Evolutionary conservation across 371 early-diverging fungal species (phyloP).

Genomic region (Smittium mucronatum): DNA sequence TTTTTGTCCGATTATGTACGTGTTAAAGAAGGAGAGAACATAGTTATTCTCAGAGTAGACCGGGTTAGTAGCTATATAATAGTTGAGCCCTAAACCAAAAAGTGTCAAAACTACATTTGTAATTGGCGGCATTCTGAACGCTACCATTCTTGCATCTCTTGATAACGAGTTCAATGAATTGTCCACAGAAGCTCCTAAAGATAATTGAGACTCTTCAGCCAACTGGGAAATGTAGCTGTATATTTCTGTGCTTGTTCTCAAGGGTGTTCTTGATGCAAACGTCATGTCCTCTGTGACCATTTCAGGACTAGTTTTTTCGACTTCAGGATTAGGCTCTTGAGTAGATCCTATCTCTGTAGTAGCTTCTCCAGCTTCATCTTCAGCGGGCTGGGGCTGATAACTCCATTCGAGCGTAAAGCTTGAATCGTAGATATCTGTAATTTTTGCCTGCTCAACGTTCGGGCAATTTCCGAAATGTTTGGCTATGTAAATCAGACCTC

Average conservation of each 20-base stretch:
- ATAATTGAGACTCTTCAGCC: not conserved
- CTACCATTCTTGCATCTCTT: not conserved
- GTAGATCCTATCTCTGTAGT: not conserved
- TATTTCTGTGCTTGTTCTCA: not conserved
- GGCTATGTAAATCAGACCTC: slow-evolving; percentile 5
- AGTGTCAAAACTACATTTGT: not conserved
- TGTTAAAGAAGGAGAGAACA: not conserved
- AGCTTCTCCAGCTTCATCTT: not conserved
- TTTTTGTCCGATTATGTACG: not conserved
- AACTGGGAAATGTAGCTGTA: not conserved
- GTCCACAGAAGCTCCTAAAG: not conserved
- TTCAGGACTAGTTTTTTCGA: not conserved
- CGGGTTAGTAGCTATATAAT: not conserved
- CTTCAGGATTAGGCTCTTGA: not conserved
- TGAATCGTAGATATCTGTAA: slow-evolving; percentile 5
- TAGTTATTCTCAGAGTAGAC: not conserved
- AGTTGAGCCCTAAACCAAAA: not conserved
- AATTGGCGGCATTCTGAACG: not conserved
- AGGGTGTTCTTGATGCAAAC: slow-evolving; percentile 1
- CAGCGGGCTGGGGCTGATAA: not conserved
- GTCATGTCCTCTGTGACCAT: slow-evolving; percentile 8
- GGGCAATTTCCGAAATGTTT: slow-evolving; percentile 9
- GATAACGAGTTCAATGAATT: not conserved
- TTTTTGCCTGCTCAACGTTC: not conserved
- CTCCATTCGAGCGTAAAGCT: slow-evolving; percentile 11